Evolutionary conservation across 148 eudicot species (phyloP), one percentile per base, ranked within the genome.

Genomic region (Cornus suecica): DNA sequence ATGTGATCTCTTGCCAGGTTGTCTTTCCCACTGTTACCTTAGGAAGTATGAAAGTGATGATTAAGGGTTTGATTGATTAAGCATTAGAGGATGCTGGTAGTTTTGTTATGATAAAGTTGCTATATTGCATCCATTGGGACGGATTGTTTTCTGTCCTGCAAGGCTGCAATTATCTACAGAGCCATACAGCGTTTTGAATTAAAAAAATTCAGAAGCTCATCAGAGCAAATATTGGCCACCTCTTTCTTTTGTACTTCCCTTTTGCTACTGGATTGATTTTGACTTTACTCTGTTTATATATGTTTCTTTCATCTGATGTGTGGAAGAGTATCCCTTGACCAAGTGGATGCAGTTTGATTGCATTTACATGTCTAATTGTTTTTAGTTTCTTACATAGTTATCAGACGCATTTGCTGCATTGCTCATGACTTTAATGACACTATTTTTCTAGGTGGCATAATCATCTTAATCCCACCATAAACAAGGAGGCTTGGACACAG

Each of bases 401-500:
- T 15, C 15, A 45, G 60, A 52, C 42, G 41, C 29, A 25, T 52
- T 30, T 22, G 79, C 65, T 77, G 63, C 77, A 65, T 29, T 72
- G 8, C 41, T 65, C 61, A 23, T 77, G 26, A 75, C 68, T 34
- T 64, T 74, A 24, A 31, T 74, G 34, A 28, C 75, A 63, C 66
- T 30, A 71, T 58, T 82, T 82, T 45, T 65, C 23, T 74, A 95
- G 99, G 93, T 95, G 99, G 99, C 97, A 92, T 79, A 91, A 95
- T 82, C 99, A 95, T 88, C 94, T 95, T 61, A 93, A 95, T 86
- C 99, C 99, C 63, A 77, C 77, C 71, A 95, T 95, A 83, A 95
- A 90, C 85, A 95, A 90, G 82, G 93, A 95, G 83, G 94, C 99
- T 62, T 95, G 99, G 99, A 92, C 93, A 56, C 97, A 92, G 80